phyloP scores from a whole-genome alignment of 2,329 filamentous ascomycete genomes.

The Huntiella savannae region DNA sequence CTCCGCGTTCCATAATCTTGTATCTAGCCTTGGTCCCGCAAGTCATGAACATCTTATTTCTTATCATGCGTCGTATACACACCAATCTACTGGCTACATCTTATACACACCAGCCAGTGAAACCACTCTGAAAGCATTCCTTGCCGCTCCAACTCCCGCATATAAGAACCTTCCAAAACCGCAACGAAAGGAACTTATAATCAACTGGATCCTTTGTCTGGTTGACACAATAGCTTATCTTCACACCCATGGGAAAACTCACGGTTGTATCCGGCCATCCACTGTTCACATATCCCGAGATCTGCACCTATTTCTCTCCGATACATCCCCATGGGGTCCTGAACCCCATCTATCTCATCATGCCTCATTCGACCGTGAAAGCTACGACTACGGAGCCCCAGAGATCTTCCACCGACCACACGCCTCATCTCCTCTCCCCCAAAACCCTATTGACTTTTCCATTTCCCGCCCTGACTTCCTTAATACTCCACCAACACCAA shows the following conservation, averaged over 20 bases:
- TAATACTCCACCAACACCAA: constrained; percentile 16
- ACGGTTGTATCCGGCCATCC: constrained; percentile 51
- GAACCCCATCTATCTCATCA: constrained; percentile 23
- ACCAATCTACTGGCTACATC: constrained; percentile 43
- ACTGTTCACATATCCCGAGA: constrained; percentile 47
- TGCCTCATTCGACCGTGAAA: constrained; percentile 44
- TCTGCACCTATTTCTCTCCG: constrained; percentile 50
- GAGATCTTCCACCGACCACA: constrained; percentile 34
- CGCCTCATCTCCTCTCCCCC: constrained; percentile 18
- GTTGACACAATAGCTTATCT: constrained; percentile 48
- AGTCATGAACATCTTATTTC: constrained; percentile 52
- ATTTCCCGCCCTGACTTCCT: constrained; percentile 19
- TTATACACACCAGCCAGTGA: constrained; percentile 49
- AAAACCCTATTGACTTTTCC: constrained; percentile 21
- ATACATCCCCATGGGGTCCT: constrained; percentile 32
- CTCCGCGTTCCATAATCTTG: constrained; percentile 40
- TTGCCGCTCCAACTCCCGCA: constrained; percentile 41
- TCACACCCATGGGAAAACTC: constrained; percentile 43
- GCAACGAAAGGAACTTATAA: constrained; percentile 36
- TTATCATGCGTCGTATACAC: constrained; percentile 51
- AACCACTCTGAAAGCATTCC: constrained; percentile 46
- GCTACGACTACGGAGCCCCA: constrained; percentile 54
- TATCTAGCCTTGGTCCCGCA: constrained; percentile 37
- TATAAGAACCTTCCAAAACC: constrained; percentile 43
- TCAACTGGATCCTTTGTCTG: constrained; percentile 61